These are phyloP conservation scores for Boeremia lycopersici DNA, from an alignment of 2,329 filamentous ascomycete species.

Conservation along the genomic window DNA sequence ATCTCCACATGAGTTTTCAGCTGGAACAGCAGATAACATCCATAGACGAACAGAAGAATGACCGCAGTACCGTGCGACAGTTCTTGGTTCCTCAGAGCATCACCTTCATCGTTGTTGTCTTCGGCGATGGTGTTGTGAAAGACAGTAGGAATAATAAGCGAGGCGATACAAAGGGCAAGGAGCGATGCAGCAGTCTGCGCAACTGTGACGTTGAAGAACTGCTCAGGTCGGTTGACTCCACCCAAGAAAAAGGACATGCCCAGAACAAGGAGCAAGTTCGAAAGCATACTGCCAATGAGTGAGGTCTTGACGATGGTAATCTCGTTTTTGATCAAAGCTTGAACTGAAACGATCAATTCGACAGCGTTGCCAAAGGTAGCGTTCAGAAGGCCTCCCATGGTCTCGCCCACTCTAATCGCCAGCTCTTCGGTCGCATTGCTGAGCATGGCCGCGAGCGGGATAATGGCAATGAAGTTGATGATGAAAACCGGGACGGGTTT, in stretches of 20 bases:
- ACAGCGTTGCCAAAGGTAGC: conserved; percentile 92
- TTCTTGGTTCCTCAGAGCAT: conserved; percentile 40
- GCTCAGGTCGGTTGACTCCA: conserved; percentile 76
- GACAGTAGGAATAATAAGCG: conserved; percentile 87
- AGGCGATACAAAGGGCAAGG: conserved; percentile 77
- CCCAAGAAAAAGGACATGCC: conserved; percentile 94
- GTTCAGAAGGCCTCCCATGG: conserved; percentile 85
- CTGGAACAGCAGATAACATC: conserved; percentile 85
- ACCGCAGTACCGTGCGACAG: conserved; percentile 74
- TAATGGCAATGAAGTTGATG: conserved; percentile 92
- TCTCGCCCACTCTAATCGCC: conserved; percentile 77
- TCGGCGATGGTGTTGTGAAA: conserved; percentile 58
- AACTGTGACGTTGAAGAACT: conserved; percentile 90
- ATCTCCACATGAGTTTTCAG: conserved; percentile 81
- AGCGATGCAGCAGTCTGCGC: conserved; percentile 87
- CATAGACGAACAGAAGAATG: conserved; percentile 84
- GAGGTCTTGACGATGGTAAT: conserved; percentile 91
- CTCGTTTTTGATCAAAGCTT: conserved; percentile 75
- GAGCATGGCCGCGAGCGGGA: conserved; percentile 85
- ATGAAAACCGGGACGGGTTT: conserved; percentile 65
- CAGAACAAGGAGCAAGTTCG: conserved; percentile 85
- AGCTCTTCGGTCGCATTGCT: conserved; percentile 92
- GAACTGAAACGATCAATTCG: conserved; percentile 85
- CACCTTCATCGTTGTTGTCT: conserved; percentile 24
- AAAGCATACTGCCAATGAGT: conserved; percentile 87